These are phyloP conservation scores for Hypoxylon subgilvum DNA, from an alignment of 495 filamentous ascomycete genomes.

Conservation along the genomic window DNA sequence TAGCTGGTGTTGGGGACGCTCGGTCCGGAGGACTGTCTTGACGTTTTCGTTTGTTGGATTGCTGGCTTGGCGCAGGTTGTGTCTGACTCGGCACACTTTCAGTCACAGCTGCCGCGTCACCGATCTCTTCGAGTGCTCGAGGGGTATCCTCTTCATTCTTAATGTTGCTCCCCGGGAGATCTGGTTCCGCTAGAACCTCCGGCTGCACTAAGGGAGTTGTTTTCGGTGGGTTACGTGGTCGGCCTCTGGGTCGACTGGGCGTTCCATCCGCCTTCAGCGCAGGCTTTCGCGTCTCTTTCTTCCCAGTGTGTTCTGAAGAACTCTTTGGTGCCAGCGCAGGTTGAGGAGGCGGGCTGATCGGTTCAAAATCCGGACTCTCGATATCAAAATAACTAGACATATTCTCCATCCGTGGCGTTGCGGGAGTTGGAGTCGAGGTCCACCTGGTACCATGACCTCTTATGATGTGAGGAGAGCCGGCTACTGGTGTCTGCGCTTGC, in stretches of 20 bases:
- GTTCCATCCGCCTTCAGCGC: slow-evolving; percentile 36
- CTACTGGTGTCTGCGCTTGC: slow-evolving; percentile 32
- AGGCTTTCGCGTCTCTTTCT: slow-evolving; percentile 35
- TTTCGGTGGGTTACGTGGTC: slow-evolving; percentile 41
- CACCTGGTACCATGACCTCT: slow-evolving; percentile 58
- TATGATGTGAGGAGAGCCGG: slow-evolving; percentile 25
- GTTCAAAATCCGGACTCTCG: slow-evolving; percentile 52
- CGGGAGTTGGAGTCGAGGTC: slow-evolving; percentile 51
- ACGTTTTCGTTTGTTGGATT: slow-evolving; percentile 52
- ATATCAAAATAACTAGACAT: slow-evolving; percentile 39
- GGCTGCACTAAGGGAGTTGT: slow-evolving; percentile 53
- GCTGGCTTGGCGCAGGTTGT: slow-evolving; percentile 20
- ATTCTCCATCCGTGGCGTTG: slow-evolving; percentile 50
- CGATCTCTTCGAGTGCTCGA: slow-evolving; percentile 54
- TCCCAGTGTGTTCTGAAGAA: slow-evolving; percentile 36
- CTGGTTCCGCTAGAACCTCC: slow-evolving; percentile 57
- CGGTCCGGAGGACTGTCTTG: slow-evolving; percentile 50
- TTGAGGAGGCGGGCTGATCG: slow-evolving; percentile 53
- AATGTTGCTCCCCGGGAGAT: slow-evolving; percentile 55
- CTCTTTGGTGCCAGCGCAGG: slow-evolving; percentile 41
- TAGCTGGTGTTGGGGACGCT: slow-evolving; percentile 53
- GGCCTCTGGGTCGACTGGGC: slow-evolving; percentile 42
- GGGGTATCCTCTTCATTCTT: slow-evolving; percentile 75
- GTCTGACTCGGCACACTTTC: slow-evolving; percentile 44
- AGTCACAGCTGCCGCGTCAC: slow-evolving; percentile 56